Base-by-base conservation (phyloP, 352 stramenopile genomes). In the Globisporangium abappressorium region DNA sequence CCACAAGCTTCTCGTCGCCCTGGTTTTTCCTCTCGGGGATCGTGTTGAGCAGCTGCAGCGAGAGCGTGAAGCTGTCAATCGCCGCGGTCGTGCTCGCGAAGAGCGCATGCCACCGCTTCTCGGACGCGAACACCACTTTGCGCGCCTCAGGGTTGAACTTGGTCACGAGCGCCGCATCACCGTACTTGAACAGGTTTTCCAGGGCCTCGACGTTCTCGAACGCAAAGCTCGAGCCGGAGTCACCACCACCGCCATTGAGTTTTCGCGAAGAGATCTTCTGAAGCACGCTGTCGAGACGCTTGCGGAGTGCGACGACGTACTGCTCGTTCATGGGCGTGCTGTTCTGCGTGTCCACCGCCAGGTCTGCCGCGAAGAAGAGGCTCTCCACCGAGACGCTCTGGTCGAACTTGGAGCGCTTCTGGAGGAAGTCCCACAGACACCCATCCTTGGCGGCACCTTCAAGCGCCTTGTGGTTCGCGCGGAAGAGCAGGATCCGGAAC, bases 401-500 rank as follows among this genome's bases (percentile, higher is more conserved):
- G 30, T 70, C 30, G 33, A 64, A 24, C 28, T 38, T 66, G 57
- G 20, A 68, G 34, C 43, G 33, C 36, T 41, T 54, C 20, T 46
- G 28, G 2, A 82, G 47, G 0, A 70, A 71, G n/a, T 80, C 70
- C 78, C 77, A 87, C 8, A 89, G 65, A 53, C 71, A 75, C 28
- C 69, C 70, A 9, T 71, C 67, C 2, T 56, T 47, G 34, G 71
- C 74, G 0, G 69, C 65, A 2, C 46, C 28, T 14, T 65, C 57
- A 2, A 89, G 49, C 12, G 72, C 72, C 14, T 69, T 43, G 53
- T 80, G 76, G 24, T 62, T 83, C 20, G 71, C 65, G 20, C 79
- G 79, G 68, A 86, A 89, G 30, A 89, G 69, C 65, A 87, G 41
- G 47, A 85, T 80, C 28, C 81, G 73, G 67, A 85, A 87, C 47